These are phyloP conservation scores for Zasmidium cellare DNA, from an alignment of 2,329 filamentous ascomycete genomes.

Conservation along the genomic window DNA sequence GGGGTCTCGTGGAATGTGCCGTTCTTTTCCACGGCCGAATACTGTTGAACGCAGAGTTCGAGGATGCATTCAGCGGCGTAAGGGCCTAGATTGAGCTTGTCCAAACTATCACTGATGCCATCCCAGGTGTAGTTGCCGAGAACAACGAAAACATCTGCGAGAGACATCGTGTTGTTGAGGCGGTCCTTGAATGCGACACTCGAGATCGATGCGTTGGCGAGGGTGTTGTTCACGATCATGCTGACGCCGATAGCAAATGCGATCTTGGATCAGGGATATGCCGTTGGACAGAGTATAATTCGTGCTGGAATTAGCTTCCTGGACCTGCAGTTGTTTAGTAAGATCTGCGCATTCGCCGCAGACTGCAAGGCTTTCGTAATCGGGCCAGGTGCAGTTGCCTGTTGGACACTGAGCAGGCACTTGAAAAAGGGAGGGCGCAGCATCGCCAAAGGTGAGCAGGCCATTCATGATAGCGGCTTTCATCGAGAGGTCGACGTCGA, in stretches of 20 bases:
- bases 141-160: neutral
- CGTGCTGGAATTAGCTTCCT: neutral
- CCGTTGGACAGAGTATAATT: neutral
- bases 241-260: neutral
- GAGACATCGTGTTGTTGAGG: neutral
- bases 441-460: neutral
- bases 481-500: slow-evolving; percentile 1
- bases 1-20: neutral
- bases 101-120: neutral
- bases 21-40: neutral
- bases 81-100: neutral
- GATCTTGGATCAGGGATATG: neutral
- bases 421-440: neutral
- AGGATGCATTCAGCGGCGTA: slow-evolving; percentile 2
- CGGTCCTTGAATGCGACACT: neutral
- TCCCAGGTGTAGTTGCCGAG: neutral
- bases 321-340: neutral
- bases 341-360: neutral
- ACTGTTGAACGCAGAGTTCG: neutral
- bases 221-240: neutral
- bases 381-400: neutral
- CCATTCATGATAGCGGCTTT: neutral
- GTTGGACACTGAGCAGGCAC: neutral
- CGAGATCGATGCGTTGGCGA: neutral
- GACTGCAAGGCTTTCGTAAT: neutral